Base-by-base conservation (phyloP, 2,329 filamentous ascomycete genomes). In the Rutstroemia sp. region DNA sequence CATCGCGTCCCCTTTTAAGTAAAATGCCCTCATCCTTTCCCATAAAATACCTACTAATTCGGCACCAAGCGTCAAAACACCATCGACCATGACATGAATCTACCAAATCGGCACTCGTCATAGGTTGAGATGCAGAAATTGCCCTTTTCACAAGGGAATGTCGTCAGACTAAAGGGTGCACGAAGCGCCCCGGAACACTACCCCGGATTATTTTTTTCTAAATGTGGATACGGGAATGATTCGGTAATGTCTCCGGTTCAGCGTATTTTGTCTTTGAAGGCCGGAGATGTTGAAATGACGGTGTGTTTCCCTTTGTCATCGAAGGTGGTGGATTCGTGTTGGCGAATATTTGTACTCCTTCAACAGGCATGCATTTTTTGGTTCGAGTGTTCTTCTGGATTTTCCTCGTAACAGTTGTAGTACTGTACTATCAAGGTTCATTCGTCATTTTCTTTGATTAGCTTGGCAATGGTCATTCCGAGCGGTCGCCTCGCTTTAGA, bases 401-500 rank as follows among this genome's bases (percentile, higher is more conserved):
- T 42, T 42, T 18, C 16, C n/a, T 42, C 39, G 9, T 19, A 42
- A 42, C 18, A 34, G 10, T 34, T 34, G 30, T 12, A 9, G 18
- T 42, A 42, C 23, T 23, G 16, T 42, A 18, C 5, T 19, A 14
- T 42, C 5, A 42, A 42, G 18, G 8, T 42, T 42, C 18, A 42
- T 23, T 44, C 30, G 30, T 4, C 41, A 7, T 44, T 44, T 50
- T 34, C 12, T 47, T 27, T 14, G 21, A 16, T 47, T 21, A 34
- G 5, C 42, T 51, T 49, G 16, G 38, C 39, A 25, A 23, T 44
- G 38, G 27, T 51, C 21, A 51, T 44, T 16, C 49, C 18, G 25
- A 49, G 14, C 39, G 25, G 30, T 30, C 39, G 44, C 50, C 38
- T 56, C 39, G 19, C 30, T 34, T 45, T 51, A 38, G 53, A 68